These are phyloP conservation scores for Populus deltoides DNA, from an alignment of 345 rosid species.

Conservation along the genomic window DNA sequence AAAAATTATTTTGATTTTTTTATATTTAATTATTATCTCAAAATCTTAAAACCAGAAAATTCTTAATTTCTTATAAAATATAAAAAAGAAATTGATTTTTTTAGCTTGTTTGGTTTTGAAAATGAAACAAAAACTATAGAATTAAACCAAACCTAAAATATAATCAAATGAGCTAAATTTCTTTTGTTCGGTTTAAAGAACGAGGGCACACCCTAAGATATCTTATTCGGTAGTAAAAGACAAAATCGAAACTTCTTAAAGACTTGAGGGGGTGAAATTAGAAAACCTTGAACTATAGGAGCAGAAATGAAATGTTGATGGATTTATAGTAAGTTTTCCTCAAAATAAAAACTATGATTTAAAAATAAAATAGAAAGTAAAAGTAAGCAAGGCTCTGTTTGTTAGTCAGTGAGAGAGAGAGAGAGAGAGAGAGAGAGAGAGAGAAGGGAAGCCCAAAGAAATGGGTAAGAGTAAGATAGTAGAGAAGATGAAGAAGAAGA, in stretches of 20 bases:
- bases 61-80: no score
- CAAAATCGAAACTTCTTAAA: background rate
- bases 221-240: no score
- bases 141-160: no score
- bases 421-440: conserved; percentile 16
- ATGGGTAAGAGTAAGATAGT: conserved; percentile 5
- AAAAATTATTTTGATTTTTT: no score
- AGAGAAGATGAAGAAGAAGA: conserved; percentile 26
- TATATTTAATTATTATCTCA: no score
- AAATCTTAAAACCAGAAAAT: no score
- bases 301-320: background rate
- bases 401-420: conserved; percentile 11
- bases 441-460: background rate
- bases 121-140: no score
- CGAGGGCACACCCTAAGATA: no score
- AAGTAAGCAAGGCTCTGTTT: conserved; percentile 20
- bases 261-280: background rate
- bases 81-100: no score
- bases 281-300: background rate
- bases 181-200: no score
- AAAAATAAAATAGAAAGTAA: conserved; percentile 1
- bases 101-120: no score
- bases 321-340: background rate
- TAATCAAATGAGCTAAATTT: no score
- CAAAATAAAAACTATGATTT: background rate